Percentiles rank a stretch among this genome's conserved stretches.
Evolutionary conservation across 768 basidiomycete species (phyloP).

Genomic region (Saitozyma sp.): DNA sequence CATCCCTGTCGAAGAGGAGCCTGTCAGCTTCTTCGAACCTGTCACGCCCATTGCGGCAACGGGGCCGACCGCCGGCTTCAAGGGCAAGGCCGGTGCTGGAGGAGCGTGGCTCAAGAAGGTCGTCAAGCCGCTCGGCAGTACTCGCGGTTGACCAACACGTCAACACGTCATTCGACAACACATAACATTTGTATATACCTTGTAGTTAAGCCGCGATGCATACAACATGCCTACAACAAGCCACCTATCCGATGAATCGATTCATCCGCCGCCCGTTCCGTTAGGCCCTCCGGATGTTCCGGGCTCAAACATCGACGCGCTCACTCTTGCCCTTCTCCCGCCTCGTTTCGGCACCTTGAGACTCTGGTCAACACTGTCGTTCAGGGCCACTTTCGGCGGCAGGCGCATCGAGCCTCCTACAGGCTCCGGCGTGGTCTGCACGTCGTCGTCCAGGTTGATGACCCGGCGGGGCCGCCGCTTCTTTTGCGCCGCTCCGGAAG

Average conservation of each 20-base stretch:
- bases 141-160: background rate
- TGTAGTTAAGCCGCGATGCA: background rate
- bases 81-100: background rate
- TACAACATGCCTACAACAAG: background rate
- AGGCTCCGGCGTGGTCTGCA: background rate
- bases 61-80: background rate
- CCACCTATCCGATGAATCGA: background rate
- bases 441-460: slow-evolving; percentile 32
- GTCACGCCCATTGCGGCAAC: slow-evolving; percentile 23
- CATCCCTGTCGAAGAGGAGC: background rate
- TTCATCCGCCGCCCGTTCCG: background rate
- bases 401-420: slow-evolving; percentile 14
- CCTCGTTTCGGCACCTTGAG: slow-evolving; percentile 8
- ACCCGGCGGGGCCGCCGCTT: slow-evolving; percentile 31
- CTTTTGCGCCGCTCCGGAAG: slow-evolving; percentile 22
- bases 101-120: slow-evolving; percentile 39
- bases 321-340: slow-evolving; percentile 22
- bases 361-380: background rate
- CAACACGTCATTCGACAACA: background rate
- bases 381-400: slow-evolving; percentile 1
- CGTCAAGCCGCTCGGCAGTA: slow-evolving; percentile 8
- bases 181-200: background rate
- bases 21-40: slow-evolving; percentile 34
- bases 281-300: background rate
- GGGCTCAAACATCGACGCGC: slow-evolving; percentile 32